Evolutionary conservation across 805 yeast genomes (phyloP), one percentile per base, ranked within the genome.

Genomic region (Saccharomycopsis schoenii): DNA sequence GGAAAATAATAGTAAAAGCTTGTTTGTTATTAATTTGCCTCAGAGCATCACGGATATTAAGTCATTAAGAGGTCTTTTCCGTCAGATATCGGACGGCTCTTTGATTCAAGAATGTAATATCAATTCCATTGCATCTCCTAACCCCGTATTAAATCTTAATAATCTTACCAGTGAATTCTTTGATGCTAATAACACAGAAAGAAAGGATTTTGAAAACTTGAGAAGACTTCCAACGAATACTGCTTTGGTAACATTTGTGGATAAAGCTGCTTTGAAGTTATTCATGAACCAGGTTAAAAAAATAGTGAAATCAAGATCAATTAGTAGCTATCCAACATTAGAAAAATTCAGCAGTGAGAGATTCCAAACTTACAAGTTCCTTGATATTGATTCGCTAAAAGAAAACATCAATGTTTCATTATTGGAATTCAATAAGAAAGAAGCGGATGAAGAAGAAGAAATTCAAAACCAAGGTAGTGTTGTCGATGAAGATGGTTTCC

Each of bases 401-500:
- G 71, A 72, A 8, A 75, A 79, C 43, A 89, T 90, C 1, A 78
- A 88, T 51, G 76, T 77, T 43, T 80, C 86, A 24, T 79, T 93
- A 77, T 73, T 73, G 36, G 81, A 82, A 11, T 93, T 91, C 72
- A 88, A 86, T 67, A 73, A 77, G 60, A 81, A 84, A 34, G 98
- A 93, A 70, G 79, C 78, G 63, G 82, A 80, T 62, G 82, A 84
- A 1, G 76, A 76, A 36, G 84, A 83, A 42, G 80, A 79, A 56
- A 71, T 85, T 57, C 78, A 79, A 60, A 76, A 76, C 11, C 83
- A 83, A 75, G 79, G 80, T 34, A 78, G 81, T 55, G 68, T 82
- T 39, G 94, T 91, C 2, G 98, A 92, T 71, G 97, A 88, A 65
- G 97, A 92, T 71, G 98, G 97, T 1, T 92, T 92, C 74, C 90